Base-by-base conservation (phyloP, 1,139 yeast species). In the Hanseniaspora uvarum region DNA sequence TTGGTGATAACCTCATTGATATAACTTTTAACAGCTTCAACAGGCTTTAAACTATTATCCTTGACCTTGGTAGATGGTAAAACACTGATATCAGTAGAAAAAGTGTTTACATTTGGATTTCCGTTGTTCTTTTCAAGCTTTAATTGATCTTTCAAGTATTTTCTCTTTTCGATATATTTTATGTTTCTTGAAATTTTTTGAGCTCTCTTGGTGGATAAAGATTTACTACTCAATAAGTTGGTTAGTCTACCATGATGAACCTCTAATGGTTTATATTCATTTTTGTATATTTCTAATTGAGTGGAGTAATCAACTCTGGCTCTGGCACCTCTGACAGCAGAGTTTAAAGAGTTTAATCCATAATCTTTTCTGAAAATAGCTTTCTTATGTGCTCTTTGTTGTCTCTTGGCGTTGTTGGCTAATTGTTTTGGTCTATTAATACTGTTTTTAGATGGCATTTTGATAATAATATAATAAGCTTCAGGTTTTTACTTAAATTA, bases 181-280 rank as follows among this genome's bases (percentile, higher is more conserved):
- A 79, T 74, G 65, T 85, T 86, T 74, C 96, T 80, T 60, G 81
- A 86, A 61, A 86, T 76, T 71, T 88, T 88, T 72, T 82, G 78
- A 46, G 86, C 81, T 69, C 86, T 81, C 71, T 88, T 88, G 62
- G 82, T 86, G 36, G 94, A 83, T 56, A 86, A 72, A 0, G 87
- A 77, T 53, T 71, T 73, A 48, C 79, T 81, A 40, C 82, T 80
- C 55, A 81, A 62, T 1, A 70, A 70, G 19, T 76, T 74, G n/a
- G 71, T 62, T 50, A 50, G 33, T 37, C 33, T 50, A 36, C 53
- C 53, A 23, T 50, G 53, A 14, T 50, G 53, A n/a, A 49, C 53
- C 52, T 63, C 60, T 34, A 55, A 57, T 18, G 60, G 58, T 26
- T 58, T 39, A 55, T 60, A 53, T 49, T 58, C 60, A 45, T 81